These are phyloP conservation scores for Eremothecium sinecaudum DNA, from an alignment of 1,139 yeast species.

Conservation along the genomic window DNA sequence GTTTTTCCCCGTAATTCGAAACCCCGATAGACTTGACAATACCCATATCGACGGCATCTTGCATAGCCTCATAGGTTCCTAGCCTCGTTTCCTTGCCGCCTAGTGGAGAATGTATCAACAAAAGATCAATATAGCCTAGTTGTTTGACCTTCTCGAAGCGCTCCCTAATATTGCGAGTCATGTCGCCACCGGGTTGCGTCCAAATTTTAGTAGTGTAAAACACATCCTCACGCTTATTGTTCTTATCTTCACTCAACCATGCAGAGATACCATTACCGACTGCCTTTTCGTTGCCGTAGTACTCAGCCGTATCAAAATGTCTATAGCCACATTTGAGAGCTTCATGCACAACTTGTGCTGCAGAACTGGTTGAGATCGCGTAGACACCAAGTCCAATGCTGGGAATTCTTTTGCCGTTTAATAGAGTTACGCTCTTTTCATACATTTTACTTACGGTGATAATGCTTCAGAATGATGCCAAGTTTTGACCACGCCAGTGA, in stretches of 20 bases:
- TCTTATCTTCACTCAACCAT: slow-evolving; percentile 46
- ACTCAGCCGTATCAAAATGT: slow-evolving; percentile 55
- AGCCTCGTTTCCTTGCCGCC: slow-evolving; percentile 43
- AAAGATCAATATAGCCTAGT: slow-evolving; percentile 37
- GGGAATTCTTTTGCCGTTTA: slow-evolving; percentile 43
- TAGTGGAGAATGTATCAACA: slow-evolving; percentile 53
- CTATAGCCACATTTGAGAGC: slow-evolving; percentile 61
- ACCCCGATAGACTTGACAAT: slow-evolving; percentile 54
- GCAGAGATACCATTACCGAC: slow-evolving; percentile 42
- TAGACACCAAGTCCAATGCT: slow-evolving; percentile 52
- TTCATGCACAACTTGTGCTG: slow-evolving; percentile 37
- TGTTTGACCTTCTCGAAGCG: slow-evolving; percentile 44
- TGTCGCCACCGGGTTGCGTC: slow-evolving; percentile 48
- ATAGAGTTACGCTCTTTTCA: slow-evolving; percentile 25
- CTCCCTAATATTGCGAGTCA: slow-evolving; percentile 44
- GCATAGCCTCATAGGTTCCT: slow-evolving; percentile 54
- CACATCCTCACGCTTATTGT: slow-evolving; percentile 46
- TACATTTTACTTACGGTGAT: slow-evolving; percentile 13
- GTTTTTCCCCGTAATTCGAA: slow-evolving; percentile 57
- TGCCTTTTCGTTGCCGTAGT: slow-evolving; percentile 50
- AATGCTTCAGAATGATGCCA: too few species aligned
- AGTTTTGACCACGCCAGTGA: too few species aligned
- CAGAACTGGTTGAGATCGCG: slow-evolving; percentile 35
- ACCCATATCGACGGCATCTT: slow-evolving; percentile 53
- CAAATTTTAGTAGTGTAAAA: slow-evolving; percentile 65